Evolutionary conservation across 2,329 filamentous ascomycete species (phyloP).

Genomic region (Aspergillus puulaauensis): DNA sequence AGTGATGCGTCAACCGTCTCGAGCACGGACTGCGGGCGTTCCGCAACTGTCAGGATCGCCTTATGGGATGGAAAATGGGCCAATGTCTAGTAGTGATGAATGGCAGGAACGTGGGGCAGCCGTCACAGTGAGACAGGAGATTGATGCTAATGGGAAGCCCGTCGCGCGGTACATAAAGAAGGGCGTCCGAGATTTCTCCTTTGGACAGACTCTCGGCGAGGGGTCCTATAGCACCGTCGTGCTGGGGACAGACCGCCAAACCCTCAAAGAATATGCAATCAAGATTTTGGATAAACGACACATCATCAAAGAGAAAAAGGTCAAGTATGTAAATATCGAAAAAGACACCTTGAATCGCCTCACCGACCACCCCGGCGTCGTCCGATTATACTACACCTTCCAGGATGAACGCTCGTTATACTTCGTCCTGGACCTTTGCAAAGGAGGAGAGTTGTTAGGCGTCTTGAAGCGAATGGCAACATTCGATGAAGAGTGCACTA

Average conservation of each 20-base stretch:
- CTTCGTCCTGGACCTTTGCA: constrained; percentile 92
- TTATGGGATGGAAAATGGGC: constrained; percentile 59
- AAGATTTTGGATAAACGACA: constrained; percentile 98
- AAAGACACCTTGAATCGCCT: constrained; percentile 96
- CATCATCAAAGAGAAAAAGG: constrained; percentile 99
- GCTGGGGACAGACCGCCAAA: constrained; percentile 88
- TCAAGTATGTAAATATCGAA: constrained; percentile 99
- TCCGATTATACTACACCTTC: constrained; percentile 97
- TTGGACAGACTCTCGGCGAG: constrained; percentile 86
- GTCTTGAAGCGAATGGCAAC: constrained; percentile 92
- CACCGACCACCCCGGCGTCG: constrained; percentile 94
- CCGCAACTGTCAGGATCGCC: constrained; percentile 42
- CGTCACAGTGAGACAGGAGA: constrained; percentile 74
- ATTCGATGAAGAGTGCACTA: constrained; percentile 91
- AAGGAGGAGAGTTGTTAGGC: constrained; percentile 85
- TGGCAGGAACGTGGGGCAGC: constrained; percentile 97
- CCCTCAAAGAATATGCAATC: constrained; percentile 92
- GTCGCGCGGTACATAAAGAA: constrained; percentile 88
- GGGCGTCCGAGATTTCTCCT: constrained; percentile 93
- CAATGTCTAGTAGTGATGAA: constrained; percentile 73
- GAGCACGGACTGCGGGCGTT: constrained; percentile 56
- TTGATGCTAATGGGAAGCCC: constrained; percentile 80
- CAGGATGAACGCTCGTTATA: constrained; percentile 95
- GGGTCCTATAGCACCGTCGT: constrained; percentile 97
- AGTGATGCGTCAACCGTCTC: constrained; percentile 75